Conservation (phyloP, 225 moss, liverwort and hornwort species). For the Lunularia cruciata region DNA sequence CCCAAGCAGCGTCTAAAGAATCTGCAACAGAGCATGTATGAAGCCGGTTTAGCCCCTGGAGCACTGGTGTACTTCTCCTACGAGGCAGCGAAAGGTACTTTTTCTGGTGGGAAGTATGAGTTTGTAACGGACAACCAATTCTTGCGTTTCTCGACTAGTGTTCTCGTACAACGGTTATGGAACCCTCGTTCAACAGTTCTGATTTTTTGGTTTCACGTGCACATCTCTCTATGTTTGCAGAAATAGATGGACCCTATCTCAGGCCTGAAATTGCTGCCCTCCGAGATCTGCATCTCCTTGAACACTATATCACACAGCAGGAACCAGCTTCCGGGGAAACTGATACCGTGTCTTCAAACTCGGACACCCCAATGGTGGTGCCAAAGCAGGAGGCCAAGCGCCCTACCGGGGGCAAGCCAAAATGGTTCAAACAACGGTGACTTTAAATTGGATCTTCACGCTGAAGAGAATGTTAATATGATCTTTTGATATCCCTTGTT, state of each 20-base stretch:
- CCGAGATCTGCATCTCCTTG: conserved; percentile 73
- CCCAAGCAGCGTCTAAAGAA: conserved; percentile 74
- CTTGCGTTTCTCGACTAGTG: background rate
- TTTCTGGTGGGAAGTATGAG: background rate
- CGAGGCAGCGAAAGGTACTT: conserved; percentile 54
- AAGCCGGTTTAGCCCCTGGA: conserved; percentile 79
- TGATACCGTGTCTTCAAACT: conserved; percentile 1
- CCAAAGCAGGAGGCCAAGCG: conserved; percentile 32
- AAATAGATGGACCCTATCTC: conserved; percentile 59
- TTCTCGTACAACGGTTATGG: background rate
- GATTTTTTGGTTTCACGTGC: background rate
- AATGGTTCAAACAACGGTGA: conserved; percentile 70
- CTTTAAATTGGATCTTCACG: background rate
- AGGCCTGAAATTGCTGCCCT: conserved; percentile 81
- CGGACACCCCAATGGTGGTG: conserved; percentile 1
- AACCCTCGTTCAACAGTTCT: too few relatives aligned
- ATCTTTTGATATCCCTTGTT: background rate
- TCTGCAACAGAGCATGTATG: conserved; percentile 73
- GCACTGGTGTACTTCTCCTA: conserved; percentile 78
- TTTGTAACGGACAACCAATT: background rate
- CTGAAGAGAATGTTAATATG: background rate
- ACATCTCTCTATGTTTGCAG: conserved; percentile 31
- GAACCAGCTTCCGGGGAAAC: conserved; percentile 42
- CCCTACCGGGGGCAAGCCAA: conserved; percentile 56
- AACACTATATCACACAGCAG: conserved; percentile 39